Evolutionary conservation across 2,329 filamentous ascomycete species (phyloP).

Genomic region (Metarhizium anisopliae): DNA sequence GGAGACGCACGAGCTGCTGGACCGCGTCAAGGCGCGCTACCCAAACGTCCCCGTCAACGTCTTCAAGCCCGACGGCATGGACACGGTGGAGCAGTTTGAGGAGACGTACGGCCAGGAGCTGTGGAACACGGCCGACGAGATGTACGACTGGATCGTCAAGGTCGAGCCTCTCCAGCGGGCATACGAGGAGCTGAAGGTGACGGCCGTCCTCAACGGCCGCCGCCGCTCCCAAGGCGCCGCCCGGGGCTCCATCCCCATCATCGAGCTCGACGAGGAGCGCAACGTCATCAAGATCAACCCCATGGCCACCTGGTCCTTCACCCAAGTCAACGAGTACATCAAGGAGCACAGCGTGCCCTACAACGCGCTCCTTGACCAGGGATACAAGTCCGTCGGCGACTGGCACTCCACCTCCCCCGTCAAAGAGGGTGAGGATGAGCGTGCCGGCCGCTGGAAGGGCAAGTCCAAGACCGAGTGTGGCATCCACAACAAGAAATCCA

Average conservation of each 20-base stretch:
- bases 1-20: constrained; percentile 66
- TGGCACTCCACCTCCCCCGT: constrained; percentile 96
- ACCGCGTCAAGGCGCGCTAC: constrained; percentile 68
- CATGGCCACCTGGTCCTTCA: constrained; percentile 86
- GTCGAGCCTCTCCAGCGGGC: constrained; percentile 92
- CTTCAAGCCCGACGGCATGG: constrained; percentile 74
- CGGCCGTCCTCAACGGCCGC: constrained; percentile 85
- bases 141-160: constrained; percentile 96
- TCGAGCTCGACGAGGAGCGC: constrained; percentile 82
- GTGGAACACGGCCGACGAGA: constrained; percentile 77
- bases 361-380: constrained; percentile 80
- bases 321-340: constrained; percentile 83
- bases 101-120: constrained; percentile 70
- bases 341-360: constrained; percentile 82
- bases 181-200: constrained; percentile 78
- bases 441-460: constrained; percentile 94
- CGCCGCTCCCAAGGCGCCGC: constrained; percentile 88
- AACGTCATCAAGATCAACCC: constrained; percentile 97
- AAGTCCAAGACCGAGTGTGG: constrained; percentile 94
- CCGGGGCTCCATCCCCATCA: constrained; percentile 79
- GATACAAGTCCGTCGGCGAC: constrained; percentile 98
- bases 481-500: constrained; percentile 95
- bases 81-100: constrained; percentile 70
- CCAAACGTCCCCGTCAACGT: constrained; percentile 74
- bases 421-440: constrained; percentile 85